phyloP scores from a whole-genome alignment of 495 filamentous ascomycete genomes.

The Trichoderma orchidacearum region DNA sequence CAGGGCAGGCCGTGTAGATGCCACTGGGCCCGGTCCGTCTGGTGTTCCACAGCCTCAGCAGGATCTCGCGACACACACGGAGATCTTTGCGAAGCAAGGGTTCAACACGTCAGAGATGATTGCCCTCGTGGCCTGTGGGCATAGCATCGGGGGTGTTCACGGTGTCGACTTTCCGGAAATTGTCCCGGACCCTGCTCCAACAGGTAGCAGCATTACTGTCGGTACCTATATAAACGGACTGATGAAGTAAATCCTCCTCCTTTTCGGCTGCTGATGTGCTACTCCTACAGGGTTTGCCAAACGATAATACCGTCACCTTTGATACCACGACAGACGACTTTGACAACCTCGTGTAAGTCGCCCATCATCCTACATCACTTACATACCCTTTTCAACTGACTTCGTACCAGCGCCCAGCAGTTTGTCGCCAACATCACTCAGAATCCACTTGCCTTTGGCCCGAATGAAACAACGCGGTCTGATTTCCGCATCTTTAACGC shows the following conservation, averaged over 20 bases:
- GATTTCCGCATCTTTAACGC: conserved; percentile 24
- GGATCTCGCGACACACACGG: conserved; percentile 3
- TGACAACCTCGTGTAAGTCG: conserved; percentile 3
- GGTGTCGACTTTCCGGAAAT: conserved; percentile 13
- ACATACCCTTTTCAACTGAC: background rate
- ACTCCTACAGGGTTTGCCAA: no score
- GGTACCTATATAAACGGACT: no score
- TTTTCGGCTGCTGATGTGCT: no score
- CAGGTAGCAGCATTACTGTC: background rate
- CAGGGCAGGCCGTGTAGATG: conserved; percentile 26
- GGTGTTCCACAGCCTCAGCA: conserved; percentile 25
- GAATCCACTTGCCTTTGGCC: conserved; percentile 17
- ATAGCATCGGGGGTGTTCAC: conserved; percentile 13
- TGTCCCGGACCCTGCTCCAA: background rate
- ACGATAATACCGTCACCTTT: background rate
- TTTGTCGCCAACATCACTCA: conserved; percentile 6
- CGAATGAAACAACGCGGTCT: conserved; percentile 18
- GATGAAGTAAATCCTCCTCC: no score
- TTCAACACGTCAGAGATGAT: conserved; percentile 23
- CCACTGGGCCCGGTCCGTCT: conserved; percentile 20
- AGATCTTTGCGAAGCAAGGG: conserved; percentile 10
- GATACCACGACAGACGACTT: background rate
- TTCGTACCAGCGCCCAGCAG: conserved; percentile 4
- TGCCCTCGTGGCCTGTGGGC: conserved; percentile 15
- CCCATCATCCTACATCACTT: background rate